Base-by-base conservation (phyloP, 1,284 basidiomycete species). In the Ceratobasidium sp. region DNA sequence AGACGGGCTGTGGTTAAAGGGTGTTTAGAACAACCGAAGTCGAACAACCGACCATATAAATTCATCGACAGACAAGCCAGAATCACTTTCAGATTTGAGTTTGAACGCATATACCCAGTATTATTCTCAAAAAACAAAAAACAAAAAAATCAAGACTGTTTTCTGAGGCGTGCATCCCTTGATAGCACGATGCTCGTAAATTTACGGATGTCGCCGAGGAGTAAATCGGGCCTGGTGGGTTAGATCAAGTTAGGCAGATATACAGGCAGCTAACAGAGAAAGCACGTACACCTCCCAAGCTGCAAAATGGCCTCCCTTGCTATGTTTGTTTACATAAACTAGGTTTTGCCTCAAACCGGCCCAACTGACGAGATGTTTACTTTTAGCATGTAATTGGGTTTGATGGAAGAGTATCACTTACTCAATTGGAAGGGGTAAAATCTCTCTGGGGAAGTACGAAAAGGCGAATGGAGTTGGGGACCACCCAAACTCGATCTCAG, bases 301-400 rank as follows among this genome's bases (percentile, higher is more conserved):
- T 16, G 74, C 76, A 61, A 77, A 77, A 55, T 77, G 75, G 1
- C 74, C 76, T 13, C 76, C 76, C 21, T 58, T 54, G 35, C 73
- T 59, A 47, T 75, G 75, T 30, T 71, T 61, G 23, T 74, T 77
- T 9, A 59, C 54, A 49, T 69, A 76, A 35, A 73, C 57, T 7
- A 76, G 38, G 23, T 75, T 73, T 57, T 77, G 75, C 14, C 73
- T 47, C 28, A 76, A 73, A n/a, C 73, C 58, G 6, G 63, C 72
- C 62, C 74, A 73, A 26, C 76, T 75, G 16, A 28, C 16, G 23
- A 21, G 38, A 41, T 38, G 35, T 11, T 38, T 38, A 11, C 11
- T 38, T 4, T 38, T 38, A 38, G 35, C 1, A 16, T 3, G 13
- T 8, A 49, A 26, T 35, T 14, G 13, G n/a, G 18, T 4, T 26